These are phyloP conservation scores for Diplodia mutila DNA, from an alignment of 2,329 filamentous ascomycete species.

Conservation along the genomic window DNA sequence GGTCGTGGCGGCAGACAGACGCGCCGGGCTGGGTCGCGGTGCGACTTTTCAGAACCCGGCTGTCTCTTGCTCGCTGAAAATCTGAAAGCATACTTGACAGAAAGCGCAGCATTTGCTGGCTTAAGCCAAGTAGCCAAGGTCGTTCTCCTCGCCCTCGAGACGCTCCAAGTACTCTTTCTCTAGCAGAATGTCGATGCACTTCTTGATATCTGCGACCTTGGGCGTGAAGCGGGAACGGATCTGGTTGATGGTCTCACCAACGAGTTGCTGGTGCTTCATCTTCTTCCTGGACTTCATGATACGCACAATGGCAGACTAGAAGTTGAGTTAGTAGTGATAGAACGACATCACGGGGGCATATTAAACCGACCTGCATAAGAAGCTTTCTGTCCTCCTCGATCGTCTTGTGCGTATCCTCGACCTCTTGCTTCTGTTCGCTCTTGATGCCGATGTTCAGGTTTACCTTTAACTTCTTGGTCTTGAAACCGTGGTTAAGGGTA, in stretches of 20 bases:
- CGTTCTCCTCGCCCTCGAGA: conserved; percentile 79
- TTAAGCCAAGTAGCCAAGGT: conserved; percentile 83
- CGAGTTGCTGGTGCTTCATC: conserved; percentile 95
- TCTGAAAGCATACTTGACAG: not conserved
- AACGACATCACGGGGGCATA: too few relatives aligned
- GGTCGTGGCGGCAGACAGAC: not conserved
- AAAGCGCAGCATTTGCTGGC: not conserved
- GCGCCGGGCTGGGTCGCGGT: not conserved
- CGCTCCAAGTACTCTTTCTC: conserved; percentile 99
- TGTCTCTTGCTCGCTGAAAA: not conserved
- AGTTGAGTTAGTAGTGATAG: conserved; percentile 39
- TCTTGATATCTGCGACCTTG: conserved; percentile 96
- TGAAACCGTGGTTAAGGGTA: conserved; percentile 90
- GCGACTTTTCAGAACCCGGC: not conserved
- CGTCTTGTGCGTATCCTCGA: conserved; percentile 97
- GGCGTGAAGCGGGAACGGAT: conserved; percentile 92
- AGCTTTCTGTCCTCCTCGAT: conserved; percentile 98
- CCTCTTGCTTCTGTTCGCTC: conserved; percentile 93
- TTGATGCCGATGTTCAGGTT: conserved; percentile 96
- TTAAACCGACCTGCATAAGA: conserved; percentile 81
- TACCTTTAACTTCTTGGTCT: conserved; percentile 96
- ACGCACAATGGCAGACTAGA: conserved; percentile 92
- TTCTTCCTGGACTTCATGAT: conserved; percentile 99
- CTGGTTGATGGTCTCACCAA: conserved; percentile 93
- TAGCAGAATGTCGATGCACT: conserved; percentile 96